Conservation (phyloP, 805 yeast genomes). For the Candida krabiensis region DNA sequence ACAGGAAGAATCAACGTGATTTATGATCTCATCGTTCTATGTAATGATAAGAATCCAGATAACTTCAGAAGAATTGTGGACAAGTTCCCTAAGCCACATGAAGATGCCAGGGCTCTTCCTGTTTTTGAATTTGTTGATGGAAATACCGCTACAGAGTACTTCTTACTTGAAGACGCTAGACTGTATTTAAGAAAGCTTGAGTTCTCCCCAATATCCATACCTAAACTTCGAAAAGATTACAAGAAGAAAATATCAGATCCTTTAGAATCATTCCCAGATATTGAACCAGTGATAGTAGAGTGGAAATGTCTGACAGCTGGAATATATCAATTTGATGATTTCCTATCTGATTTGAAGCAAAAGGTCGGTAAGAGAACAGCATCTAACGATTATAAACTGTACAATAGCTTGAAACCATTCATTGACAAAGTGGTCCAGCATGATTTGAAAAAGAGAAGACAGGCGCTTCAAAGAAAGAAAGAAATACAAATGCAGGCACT, state of each 20-base stretch:
- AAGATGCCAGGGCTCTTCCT: constrained; percentile 24
- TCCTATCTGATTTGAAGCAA: constrained; percentile 30
- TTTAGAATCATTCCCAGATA: constrained; percentile 13
- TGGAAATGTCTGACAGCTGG: constrained; percentile 45
- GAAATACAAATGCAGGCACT: constrained; percentile 64
- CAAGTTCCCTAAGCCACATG: constrained; percentile 28
- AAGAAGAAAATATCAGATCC: constrained; percentile 22
- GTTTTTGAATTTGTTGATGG: constrained; percentile 18
- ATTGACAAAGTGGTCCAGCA: constrained; percentile 38
- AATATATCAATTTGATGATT: constrained; percentile 42
- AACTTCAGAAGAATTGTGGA: constrained; percentile 52
- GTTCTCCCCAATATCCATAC: constrained; percentile 34
- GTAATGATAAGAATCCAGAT: constrained; percentile 42
- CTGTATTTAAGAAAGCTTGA: constrained; percentile 42
- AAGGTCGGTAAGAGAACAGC: constrained; percentile 32
- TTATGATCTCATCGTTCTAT: constrained; percentile 38
- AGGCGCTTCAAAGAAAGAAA: constrained; percentile 54
- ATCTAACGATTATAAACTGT: constrained; percentile 29
- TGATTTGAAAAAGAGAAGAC: constrained; percentile 56
- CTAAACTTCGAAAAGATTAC: constrained; percentile 34
- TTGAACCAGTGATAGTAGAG: constrained; percentile 37
- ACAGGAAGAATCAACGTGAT: constrained; percentile 51
- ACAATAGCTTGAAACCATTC: constrained; percentile 30
- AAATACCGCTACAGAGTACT: constrained; percentile 25
- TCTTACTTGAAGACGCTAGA: constrained; percentile 51